A percentile compares a stretch with the other conserved stretches of the same genome.
Evolutionary conservation across 306 rosid species (phyloP).

Genomic region (Cucumis melo): DNA sequence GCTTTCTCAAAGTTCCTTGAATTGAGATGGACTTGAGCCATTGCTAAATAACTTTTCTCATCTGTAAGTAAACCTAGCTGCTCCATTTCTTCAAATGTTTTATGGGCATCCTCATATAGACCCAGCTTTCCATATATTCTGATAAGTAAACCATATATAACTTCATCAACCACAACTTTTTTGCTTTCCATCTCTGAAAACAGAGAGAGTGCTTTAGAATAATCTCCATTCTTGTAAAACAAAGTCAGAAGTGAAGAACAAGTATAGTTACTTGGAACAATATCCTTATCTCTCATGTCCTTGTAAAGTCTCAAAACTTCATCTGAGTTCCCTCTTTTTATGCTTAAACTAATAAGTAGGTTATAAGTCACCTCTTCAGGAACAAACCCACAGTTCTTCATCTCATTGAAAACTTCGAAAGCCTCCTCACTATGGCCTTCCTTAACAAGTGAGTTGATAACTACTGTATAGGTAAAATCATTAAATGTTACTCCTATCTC

Average conservation of each 20-base stretch:
- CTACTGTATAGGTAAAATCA: conserved; percentile 59
- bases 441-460: conserved; percentile 51
- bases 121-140: conserved; percentile 89
- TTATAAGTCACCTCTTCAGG: conserved; percentile 80
- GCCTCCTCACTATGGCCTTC: conserved; percentile 53
- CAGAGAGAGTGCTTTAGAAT: conserved; percentile 76
- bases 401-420: conserved; percentile 38
- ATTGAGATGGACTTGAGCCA: conserved; percentile 84
- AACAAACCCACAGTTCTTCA: conserved; percentile 45
- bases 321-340: conserved; percentile 44
- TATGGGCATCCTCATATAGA: conserved; percentile 67
- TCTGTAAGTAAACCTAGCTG: conserved; percentile 51
- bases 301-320: conserved; percentile 47
- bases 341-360: conserved; percentile 48
- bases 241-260: conserved; percentile 78
- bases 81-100: conserved; percentile 57
- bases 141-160: conserved; percentile 81
- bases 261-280: conserved; percentile 72
- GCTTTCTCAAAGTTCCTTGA: conserved; percentile 62
- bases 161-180: conserved; percentile 63
- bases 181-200: conserved; percentile 68
- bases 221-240: conserved; percentile 74
- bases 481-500: conserved; percentile 37
- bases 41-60: conserved; percentile 81
- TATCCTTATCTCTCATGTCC: conserved; percentile 53